These are phyloP conservation scores for Nothophytophthora sp. DNA, from an alignment of 352 stramenopile genomes.

Conservation along the genomic window DNA sequence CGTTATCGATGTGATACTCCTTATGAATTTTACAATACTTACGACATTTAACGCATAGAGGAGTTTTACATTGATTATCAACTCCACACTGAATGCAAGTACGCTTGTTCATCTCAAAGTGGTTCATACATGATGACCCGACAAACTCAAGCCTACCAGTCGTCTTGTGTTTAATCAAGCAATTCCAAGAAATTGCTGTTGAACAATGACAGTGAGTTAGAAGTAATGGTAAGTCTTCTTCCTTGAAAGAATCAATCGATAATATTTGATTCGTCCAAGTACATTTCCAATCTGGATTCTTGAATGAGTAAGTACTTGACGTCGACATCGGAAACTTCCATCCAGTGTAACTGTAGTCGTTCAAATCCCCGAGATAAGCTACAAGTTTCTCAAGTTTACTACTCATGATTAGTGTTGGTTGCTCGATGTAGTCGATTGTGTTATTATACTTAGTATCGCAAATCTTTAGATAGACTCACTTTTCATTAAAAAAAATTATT, in stretches of 20 bases:
- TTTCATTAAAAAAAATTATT: no score
- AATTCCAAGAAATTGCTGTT: not conserved
- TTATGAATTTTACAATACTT: no score
- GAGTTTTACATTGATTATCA: constrained; percentile 4
- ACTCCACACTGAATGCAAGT: not conserved
- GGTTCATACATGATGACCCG: constrained; percentile 3
- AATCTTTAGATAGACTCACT: no score
- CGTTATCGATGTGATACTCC: no score
- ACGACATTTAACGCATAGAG: no score
- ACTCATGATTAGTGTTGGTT: no score
- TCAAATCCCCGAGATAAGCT: not conserved
- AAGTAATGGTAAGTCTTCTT: not conserved
- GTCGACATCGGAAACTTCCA: not conserved
- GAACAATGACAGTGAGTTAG: not conserved
- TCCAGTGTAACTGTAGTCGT: constrained; percentile 5
- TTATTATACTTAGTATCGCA: no score
- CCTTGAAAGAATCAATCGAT: not conserved
- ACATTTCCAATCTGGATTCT: not conserved
- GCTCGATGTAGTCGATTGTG: no score
- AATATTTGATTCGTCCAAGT: not conserved
- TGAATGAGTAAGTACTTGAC: no score
- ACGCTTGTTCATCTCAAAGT: not conserved
- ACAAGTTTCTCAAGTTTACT: constrained; percentile 1
- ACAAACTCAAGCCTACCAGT: constrained; percentile 6
- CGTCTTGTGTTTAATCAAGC: not conserved